Conservation (phyloP, 1,284 basidiomycete genomes). For the Stygiomarasmius scandens region DNA sequence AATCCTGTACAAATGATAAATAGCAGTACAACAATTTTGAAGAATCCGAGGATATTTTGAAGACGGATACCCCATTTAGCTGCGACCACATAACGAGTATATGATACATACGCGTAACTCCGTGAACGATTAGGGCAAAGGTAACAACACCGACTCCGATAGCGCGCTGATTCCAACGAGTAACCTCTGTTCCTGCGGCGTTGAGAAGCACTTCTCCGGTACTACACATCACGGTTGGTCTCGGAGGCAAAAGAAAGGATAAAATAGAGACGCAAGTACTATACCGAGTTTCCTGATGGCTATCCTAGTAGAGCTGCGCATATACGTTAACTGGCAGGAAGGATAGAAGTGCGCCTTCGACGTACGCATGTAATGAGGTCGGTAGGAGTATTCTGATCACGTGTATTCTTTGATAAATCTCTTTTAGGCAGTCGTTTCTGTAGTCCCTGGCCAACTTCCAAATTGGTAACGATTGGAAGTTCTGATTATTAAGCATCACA, state of each 20-base stretch:
- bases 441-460: too few species aligned
- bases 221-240: conserved; percentile 17
- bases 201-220: conserved; percentile 40
- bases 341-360: background rate
- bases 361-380: conserved; percentile 30
- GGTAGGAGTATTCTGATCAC: conserved; percentile 37
- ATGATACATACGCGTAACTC: conserved; percentile 13
- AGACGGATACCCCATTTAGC: conserved; percentile 46
- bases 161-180: conserved; percentile 29
- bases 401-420: too few species aligned
- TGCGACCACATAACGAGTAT: conserved; percentile 21
- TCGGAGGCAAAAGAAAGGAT: background rate
- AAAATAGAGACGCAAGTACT: conserved; percentile 7
- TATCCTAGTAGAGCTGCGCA: conserved; percentile 30
- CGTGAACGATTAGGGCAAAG: conserved; percentile 44
- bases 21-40: conserved; percentile 47
- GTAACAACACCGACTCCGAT: conserved; percentile 38
- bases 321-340: conserved; percentile 8
- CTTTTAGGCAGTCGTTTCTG: too few species aligned
- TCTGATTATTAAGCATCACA: too few species aligned
- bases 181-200: conserved; percentile 30
- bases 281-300: conserved; percentile 14
- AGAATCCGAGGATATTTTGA: conserved; percentile 48
- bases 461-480: too few species aligned
- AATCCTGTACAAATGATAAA: conserved; percentile 44